phyloP scores from a whole-genome alignment of 1,284 basidiomycete genomes.

The Peniophora sp. region DNA sequence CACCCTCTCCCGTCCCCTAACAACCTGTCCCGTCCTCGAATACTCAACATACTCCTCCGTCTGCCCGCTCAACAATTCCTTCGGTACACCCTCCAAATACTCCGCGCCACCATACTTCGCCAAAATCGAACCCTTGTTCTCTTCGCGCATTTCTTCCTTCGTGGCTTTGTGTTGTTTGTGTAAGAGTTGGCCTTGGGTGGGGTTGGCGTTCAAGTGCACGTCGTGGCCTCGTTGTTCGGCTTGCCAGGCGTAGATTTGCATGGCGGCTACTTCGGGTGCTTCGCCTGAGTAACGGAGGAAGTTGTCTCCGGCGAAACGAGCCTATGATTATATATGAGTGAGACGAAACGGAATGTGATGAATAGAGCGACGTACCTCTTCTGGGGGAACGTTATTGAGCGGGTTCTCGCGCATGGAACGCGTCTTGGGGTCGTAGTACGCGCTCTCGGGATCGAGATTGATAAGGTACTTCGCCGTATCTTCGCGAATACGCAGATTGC shows the following conservation, averaged over 20 bases:
- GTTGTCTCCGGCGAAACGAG: conserved; percentile 93
- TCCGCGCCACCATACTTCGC: conserved; percentile 92
- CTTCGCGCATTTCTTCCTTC: conserved; percentile 87
- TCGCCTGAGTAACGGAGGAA: conserved; percentile 89
- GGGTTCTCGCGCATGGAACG: conserved; percentile 99
- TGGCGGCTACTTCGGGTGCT: conserved; percentile 81
- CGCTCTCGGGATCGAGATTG: conserved; percentile 91
- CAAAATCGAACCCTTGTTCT: conserved; percentile 81
- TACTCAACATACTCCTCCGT: conserved; percentile 99
- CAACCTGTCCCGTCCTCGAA: conserved; percentile 82
- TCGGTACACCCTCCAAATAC: conserved; percentile 83
- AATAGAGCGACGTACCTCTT: conserved; percentile 58
- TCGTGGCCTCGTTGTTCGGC: conserved; percentile 90
- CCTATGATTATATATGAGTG: conserved; percentile 42
- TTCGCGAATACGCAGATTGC: conserved; percentile 97
- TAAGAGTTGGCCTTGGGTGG: conserved; percentile 89
- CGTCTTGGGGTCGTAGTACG: conserved; percentile 99
- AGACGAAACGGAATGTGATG: conserved; percentile 1
- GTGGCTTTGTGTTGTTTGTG: conserved; percentile 89
- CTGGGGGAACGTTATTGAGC: conserved; percentile 62
- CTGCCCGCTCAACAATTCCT: conserved; percentile 87
- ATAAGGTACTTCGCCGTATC: conserved; percentile 99
- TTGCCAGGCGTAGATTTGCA: conserved; percentile 98
- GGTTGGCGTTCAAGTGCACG: conserved; percentile 93
- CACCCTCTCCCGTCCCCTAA: conserved; percentile 87